Evolutionary conservation across 176 grass and related monocot genomes (phyloP).

Genomic region (Eragrostis nindensis): DNA sequence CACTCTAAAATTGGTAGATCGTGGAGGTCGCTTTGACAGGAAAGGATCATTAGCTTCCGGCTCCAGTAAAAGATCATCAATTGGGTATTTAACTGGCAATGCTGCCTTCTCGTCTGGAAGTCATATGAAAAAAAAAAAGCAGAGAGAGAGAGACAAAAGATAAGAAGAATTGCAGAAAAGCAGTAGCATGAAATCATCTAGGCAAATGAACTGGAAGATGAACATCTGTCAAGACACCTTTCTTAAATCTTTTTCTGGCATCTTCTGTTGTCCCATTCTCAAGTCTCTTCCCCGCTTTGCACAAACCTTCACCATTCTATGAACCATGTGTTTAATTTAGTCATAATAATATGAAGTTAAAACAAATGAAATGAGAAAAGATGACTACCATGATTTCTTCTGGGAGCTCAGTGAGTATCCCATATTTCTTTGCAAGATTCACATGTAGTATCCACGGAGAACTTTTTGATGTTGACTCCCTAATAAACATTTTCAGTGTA

Average conservation of each 20-base stretch:
- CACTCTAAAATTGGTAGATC: conserved; percentile 73
- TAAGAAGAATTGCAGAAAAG: conserved; percentile 25
- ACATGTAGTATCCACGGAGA: conserved; percentile 78
- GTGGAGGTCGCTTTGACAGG: conserved; percentile 59
- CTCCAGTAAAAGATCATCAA: conserved; percentile 80
- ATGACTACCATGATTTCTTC: conserved; percentile 62
- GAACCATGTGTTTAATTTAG: conserved; percentile 34
- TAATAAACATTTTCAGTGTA: conserved; percentile 74
- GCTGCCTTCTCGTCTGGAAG: conserved; percentile 49
- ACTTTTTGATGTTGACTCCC: conserved; percentile 65
- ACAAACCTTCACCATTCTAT: conserved; percentile 59
- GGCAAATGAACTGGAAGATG: conserved; percentile 32
- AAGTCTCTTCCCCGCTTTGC: conserved; percentile 49
- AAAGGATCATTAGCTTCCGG: conserved; percentile 52
- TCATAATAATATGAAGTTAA: conserved; percentile 22
- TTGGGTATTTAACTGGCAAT: conserved; percentile 64
- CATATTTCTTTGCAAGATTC: conserved; percentile 73
- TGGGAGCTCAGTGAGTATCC: conserved; percentile 62
- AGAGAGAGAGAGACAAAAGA: too few species aligned
- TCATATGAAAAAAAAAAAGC: conserved; percentile 32
- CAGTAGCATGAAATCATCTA: conserved; percentile 15
- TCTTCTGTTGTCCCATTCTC: conserved; percentile 51
- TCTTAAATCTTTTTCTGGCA: conserved; percentile 43
- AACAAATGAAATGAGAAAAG: conserved; percentile 42
- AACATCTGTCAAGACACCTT: conserved; percentile 43